Conservation (phyloP, 371 early-diverging fungal genomes). For the Lichtheimia ramosa region DNA sequence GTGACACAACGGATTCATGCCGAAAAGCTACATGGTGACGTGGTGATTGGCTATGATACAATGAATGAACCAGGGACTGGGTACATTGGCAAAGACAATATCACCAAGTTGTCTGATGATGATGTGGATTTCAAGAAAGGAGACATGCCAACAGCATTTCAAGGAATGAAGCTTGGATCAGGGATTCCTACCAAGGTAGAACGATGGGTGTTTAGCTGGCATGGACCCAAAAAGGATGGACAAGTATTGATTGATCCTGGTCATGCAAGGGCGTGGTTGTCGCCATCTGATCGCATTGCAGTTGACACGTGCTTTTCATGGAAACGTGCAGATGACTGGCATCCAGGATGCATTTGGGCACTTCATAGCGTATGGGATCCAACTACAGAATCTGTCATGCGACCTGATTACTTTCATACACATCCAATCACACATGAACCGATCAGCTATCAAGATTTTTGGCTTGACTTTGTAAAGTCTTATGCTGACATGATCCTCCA, state of each 20-base stretch:
- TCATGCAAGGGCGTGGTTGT: conserved; percentile 56
- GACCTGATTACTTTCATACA: conserved; percentile 57
- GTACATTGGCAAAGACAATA: conserved; percentile 51
- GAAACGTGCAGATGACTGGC: conserved; percentile 42
- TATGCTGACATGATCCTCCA: conserved; percentile 46
- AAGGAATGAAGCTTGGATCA: conserved; percentile 65
- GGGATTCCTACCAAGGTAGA: conserved; percentile 58
- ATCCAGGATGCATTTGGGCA: conserved; percentile 68
- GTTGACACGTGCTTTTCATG: conserved; percentile 49
- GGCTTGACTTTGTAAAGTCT: conserved; percentile 54
- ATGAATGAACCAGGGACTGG: conserved; percentile 78
- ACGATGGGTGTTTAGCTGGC: conserved; percentile 57
- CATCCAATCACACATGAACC: conserved; percentile 46
- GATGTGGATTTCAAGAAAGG: conserved; percentile 60
- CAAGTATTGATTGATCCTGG: conserved; percentile 48
- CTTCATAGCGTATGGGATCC: conserved; percentile 69
- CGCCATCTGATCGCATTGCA: conserved; percentile 23
- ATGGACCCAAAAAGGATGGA: conserved; percentile 54
- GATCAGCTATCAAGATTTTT: conserved; percentile 50
- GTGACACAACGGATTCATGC: conserved; percentile 47
- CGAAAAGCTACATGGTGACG: conserved; percentile 47
- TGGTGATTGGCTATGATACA: conserved; percentile 74
- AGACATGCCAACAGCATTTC: conserved; percentile 59
- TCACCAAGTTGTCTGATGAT: conserved; percentile 44
- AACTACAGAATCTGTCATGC: conserved; percentile 23